phyloP scores from a whole-genome alignment of 768 basidiomycete species.

The Phaeotremella skinneri region DNA sequence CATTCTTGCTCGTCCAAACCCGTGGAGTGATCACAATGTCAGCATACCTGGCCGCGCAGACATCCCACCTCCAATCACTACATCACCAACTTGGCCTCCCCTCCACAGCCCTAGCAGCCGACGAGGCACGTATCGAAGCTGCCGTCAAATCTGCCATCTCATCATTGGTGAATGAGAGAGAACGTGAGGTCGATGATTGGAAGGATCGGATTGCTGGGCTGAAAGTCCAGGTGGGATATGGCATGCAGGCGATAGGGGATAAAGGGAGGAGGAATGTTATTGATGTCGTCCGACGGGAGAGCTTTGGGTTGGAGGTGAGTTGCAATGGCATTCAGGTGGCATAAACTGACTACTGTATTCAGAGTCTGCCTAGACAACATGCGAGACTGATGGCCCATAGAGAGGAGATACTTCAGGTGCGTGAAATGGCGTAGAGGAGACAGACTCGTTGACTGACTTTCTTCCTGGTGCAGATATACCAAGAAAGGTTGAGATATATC shows the following conservation, averaged over 20 bases:
- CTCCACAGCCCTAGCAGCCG: conserved; percentile 72
- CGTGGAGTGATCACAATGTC: conserved; percentile 25
- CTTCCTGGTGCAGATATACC: conserved; percentile 29
- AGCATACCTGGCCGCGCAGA: conserved; percentile 61
- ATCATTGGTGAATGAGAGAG: conserved; percentile 64
- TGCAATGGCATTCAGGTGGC: background rate
- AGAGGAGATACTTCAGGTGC: conserved; percentile 58
- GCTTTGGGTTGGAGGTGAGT: conserved; percentile 37
- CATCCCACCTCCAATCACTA: conserved; percentile 73
- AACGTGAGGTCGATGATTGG: conserved; percentile 77
- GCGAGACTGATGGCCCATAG: conserved; percentile 68
- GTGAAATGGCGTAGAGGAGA: conserved; percentile 40
- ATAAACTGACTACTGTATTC: background rate
- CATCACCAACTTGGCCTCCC: conserved; percentile 83
- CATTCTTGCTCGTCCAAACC: background rate
- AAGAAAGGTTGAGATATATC: conserved; percentile 33
- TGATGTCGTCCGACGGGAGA: conserved; percentile 67
- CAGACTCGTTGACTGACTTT: conserved; percentile 12
- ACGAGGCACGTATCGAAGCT: conserved; percentile 69
- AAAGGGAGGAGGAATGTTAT: conserved; percentile 57
- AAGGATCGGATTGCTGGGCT: conserved; percentile 62
- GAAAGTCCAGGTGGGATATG: conserved; percentile 60
- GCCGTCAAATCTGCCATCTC: conserved; percentile 75
- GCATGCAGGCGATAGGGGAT: conserved; percentile 67
- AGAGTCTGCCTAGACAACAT: conserved; percentile 66